Evolutionary conservation across 2,329 filamentous ascomycete genomes (phyloP).

Genomic region (Trichophyton rubrum): DNA sequence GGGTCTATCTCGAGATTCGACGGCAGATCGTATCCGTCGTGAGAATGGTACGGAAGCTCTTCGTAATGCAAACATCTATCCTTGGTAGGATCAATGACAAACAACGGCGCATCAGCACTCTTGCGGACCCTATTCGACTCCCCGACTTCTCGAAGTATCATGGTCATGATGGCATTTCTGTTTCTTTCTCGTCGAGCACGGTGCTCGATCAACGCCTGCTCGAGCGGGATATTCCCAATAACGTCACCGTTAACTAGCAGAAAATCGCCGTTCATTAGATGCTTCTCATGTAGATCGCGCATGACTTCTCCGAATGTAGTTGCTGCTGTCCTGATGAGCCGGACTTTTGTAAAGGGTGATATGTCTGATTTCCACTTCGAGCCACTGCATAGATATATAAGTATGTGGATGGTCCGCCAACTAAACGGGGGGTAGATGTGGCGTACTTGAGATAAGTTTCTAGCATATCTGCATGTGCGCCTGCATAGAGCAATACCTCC

Average conservation of each 20-base stretch:
- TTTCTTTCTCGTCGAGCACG: slow-evolving; percentile 67
- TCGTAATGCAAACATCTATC: slow-evolving; percentile 87
- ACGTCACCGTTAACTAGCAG: slow-evolving; percentile 86
- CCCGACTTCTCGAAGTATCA: slow-evolving; percentile 72
- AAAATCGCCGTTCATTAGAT: slow-evolving; percentile 80
- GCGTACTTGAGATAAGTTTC: slow-evolving; percentile 65
- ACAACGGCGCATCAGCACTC: slow-evolving; percentile 63
- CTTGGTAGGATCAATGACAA: slow-evolving; percentile 69
- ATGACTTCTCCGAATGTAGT: slow-evolving; percentile 86
- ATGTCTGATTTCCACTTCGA: slow-evolving; percentile 64
- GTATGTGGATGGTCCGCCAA: neutral
- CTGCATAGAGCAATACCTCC: slow-evolving; percentile 85
- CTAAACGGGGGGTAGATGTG: neutral
- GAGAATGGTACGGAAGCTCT: slow-evolving; percentile 60
- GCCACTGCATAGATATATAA: slow-evolving; percentile 27
- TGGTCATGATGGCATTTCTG: slow-evolving; percentile 96
- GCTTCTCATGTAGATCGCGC: slow-evolving; percentile 78
- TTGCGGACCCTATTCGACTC: slow-evolving; percentile 63
- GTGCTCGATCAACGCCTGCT: slow-evolving; percentile 63
- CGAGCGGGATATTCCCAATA: slow-evolving; percentile 79
- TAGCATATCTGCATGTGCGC: slow-evolving; percentile 72
- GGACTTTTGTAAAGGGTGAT: slow-evolving; percentile 67
- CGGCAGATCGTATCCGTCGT: slow-evolving; percentile 39
- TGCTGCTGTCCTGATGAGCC: slow-evolving; percentile 77
- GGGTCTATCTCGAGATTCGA: slow-evolving; percentile 58